Conservation (phyloP, 805 yeast species). For the Metschnikowia amazonensis region DNA sequence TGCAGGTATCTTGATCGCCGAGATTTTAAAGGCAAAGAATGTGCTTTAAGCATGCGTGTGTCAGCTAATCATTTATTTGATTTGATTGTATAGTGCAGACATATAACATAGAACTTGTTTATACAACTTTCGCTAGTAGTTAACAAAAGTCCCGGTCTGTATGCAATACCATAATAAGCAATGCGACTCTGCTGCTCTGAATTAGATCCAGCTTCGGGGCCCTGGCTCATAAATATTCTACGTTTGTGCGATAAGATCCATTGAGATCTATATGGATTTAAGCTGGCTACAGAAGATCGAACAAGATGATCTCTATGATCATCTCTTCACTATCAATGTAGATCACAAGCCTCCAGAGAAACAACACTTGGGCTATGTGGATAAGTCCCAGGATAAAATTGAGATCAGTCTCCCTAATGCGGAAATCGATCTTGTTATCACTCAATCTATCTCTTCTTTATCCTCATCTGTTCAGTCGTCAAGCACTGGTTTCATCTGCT, state of each 20-base stretch:
- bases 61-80: neutral
- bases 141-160: neutral
- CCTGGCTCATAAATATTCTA: neutral
- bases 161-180: neutral
- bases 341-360: conserved; percentile 23
- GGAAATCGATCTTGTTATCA: conserved; percentile 26
- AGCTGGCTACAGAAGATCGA: conserved; percentile 3
- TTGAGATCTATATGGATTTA: neutral
- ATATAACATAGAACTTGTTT: neutral
- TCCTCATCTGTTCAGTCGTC: conserved; percentile 32
- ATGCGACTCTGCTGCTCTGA: neutral
- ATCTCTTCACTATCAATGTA: conserved; percentile 31
- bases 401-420: conserved; percentile 20
- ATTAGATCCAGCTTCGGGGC: neutral
- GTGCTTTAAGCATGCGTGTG: conserved; percentile 45
- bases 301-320: conserved; percentile 25
- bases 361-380: conserved; percentile 36
- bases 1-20: conserved; percentile 94
- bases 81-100: neutral
- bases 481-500: conserved; percentile 63
- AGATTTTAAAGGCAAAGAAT: conserved; percentile 73
- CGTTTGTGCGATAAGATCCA: neutral
- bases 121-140: neutral
- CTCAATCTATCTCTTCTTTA: conserved; percentile 33
- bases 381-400: conserved; percentile 24